A percentile compares a stretch with the other conserved stretches of the same genome.
Conservation (phyloP, 768 basidiomycete species). For the Agaricus sinodeliciosus region DNA sequence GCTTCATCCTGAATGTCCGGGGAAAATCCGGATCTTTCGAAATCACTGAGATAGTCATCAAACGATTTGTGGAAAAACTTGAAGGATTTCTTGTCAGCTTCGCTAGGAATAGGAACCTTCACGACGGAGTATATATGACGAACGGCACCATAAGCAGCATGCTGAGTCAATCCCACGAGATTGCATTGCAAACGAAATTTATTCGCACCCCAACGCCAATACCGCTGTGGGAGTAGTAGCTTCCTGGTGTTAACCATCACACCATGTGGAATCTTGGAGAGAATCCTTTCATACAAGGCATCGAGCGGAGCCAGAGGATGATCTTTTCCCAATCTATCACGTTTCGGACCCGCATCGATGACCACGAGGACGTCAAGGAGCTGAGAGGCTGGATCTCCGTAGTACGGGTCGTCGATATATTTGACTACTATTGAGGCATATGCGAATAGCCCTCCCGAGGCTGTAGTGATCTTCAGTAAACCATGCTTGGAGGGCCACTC, state of each 20-base stretch:
- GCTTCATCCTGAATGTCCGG: background rate
- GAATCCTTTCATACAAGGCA: background rate
- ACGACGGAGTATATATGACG: background rate
- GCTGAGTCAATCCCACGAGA: background rate
- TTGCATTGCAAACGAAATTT: background rate
- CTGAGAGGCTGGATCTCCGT: background rate
- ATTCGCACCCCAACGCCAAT: too few relatives aligned
- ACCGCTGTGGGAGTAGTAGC: background rate
- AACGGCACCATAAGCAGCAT: background rate
- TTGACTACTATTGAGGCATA: constrained; percentile 18
- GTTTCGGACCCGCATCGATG: background rate
- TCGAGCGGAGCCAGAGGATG: background rate
- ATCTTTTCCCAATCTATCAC: background rate
- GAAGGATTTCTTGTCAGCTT: background rate
- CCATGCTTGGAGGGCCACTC: constrained; percentile 15
- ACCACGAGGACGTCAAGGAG: background rate
- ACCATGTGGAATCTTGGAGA: background rate
- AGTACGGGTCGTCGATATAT: constrained; percentile 13
- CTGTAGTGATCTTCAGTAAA: constrained; percentile 11
- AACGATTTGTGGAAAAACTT: background rate
- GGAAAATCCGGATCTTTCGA: background rate
- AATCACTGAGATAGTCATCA: background rate
- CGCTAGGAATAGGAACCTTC: background rate
- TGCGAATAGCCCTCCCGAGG: constrained; percentile 20
- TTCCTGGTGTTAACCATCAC: background rate